Base-by-base conservation (phyloP, 805 yeast genomes). In the Martiniozyma abietophila region DNA sequence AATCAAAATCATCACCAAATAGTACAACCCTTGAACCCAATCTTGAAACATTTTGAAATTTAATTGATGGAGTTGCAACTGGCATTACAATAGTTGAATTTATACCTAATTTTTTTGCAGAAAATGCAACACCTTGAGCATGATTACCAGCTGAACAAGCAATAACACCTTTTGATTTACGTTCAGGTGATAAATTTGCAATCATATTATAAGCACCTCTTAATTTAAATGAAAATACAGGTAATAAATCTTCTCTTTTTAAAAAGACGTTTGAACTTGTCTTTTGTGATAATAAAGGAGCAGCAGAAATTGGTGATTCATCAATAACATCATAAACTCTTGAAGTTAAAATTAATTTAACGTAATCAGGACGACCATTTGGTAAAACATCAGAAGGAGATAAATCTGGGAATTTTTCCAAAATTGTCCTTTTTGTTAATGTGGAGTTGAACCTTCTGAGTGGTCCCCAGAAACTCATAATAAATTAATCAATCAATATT, bases 131-230 rank as follows among this genome's bases (percentile, higher is more conserved):
- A 46, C 99, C 99, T 56, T 92, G 99, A 2, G 99, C 99, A 50
- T 92, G 99, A 58, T 92, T 92, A 23, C 99, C 99, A 4, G 99
- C 99, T 20, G 96, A 85, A 51, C 97, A 92, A 0, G 97, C 96
- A 53, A 94, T 81, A 36, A 92, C 96, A 48, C 99, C 99, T 31
- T 70, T 66, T 55, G 84, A 48, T 43, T 78, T 69, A 47, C 77
- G 64, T 29, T 69, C 73, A n/a, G 71, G 60, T 34, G 76, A 74
- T 32, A 92, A 60, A 49, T 89, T 83, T 23, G 97, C 94, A 48
- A 92, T 81, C 95, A 85, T 86, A 57, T 92, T 92, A 61, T 88
- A 85, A 12, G 98, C 99, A 39, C 99, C 99, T 56, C 99, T 78
- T 40, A 92, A 67, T 61, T 92, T 92, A 71, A 92, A 92, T 29